A percentile compares a stretch with the other conserved stretches of the same genome.
Evolutionary conservation across 75 land plant species (phyloP).

Genomic region (Cunninghamia lanceolata): DNA sequence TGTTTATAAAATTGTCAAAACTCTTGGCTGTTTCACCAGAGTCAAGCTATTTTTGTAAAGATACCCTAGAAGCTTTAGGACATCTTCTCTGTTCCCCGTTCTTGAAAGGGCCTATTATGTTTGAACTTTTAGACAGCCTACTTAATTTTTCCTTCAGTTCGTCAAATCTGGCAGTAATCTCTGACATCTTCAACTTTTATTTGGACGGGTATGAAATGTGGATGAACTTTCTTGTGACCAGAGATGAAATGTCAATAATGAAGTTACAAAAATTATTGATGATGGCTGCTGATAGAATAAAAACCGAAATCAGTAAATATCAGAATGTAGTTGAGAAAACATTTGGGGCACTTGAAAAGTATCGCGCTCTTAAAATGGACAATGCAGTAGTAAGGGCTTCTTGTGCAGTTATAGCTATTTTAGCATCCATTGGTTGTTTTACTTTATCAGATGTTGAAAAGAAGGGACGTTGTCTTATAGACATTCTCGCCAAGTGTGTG

Average conservation of each 20-base stretch:
- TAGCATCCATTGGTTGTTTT: not conserved
- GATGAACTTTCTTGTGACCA: conserved; percentile 13
- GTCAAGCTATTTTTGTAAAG: conserved; percentile 20
- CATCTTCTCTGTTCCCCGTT: conserved; percentile 1
- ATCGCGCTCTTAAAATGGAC: not conserved
- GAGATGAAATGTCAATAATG: conserved; percentile 3
- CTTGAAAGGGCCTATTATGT: conserved; percentile 11
- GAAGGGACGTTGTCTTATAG: conserved; percentile 1
- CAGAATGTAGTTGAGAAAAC: not conserved
- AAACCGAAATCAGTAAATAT: not conserved
- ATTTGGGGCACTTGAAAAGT: not conserved
- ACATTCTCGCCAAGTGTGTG: not conserved
- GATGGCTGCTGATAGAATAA: conserved; percentile 5
- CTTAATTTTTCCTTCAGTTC: conserved; percentile 9
- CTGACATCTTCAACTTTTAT: conserved; percentile 9
- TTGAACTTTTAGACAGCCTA: conserved; percentile 15
- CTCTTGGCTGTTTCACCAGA: conserved; percentile 11
- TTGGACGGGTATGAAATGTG: conserved; percentile 10
- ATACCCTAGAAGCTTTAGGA: conserved; percentile 12
- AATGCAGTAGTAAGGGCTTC: conserved; percentile 1
- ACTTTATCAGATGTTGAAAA: conserved; percentile 4
- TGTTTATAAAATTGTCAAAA: conserved; percentile 12
- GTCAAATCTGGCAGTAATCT: conserved; percentile 6
- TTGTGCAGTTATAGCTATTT: conserved; percentile 9
- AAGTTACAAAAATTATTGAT: conserved; percentile 1